phyloP scores from a whole-genome alignment of 257 asterid genomes.

The Marsdenia floribunda region DNA sequence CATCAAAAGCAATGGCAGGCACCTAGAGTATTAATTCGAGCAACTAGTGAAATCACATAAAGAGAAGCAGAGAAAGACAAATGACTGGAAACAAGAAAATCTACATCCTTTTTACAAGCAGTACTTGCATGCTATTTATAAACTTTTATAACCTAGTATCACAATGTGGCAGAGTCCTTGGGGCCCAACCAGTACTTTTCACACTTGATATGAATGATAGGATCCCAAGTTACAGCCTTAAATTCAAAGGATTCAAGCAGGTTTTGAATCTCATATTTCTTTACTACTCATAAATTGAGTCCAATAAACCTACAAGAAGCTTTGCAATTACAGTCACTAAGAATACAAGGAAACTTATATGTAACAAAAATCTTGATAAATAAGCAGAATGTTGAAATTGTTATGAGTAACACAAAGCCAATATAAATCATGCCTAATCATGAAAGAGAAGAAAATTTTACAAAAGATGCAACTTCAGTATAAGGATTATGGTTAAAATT shows the following conservation, averaged over 20 bases:
- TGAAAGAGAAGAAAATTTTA: background rate
- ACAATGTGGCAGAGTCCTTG: background rate
- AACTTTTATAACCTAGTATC: background rate
- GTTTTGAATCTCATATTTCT: background rate
- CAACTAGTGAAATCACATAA: conserved; percentile 5
- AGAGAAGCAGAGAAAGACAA: background rate
- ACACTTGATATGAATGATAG: background rate
- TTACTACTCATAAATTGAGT: background rate
- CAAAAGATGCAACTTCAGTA: background rate
- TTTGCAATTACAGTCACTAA: background rate
- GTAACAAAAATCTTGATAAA: background rate
- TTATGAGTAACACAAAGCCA: background rate
- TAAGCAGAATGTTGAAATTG: background rate
- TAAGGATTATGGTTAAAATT: background rate
- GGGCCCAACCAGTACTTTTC: background rate
- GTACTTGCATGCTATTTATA: background rate
- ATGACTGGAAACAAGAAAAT: background rate
- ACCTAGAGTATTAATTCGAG: conserved; percentile 34
- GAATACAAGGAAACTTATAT: background rate
- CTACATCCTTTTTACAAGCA: background rate
- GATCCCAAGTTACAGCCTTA: background rate
- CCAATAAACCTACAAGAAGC: background rate
- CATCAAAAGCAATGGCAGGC: conserved; percentile 58
- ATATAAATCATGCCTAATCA: background rate
- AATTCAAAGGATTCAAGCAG: background rate